Conservation (phyloP, 2,329 filamentous ascomycete species). For the Sphaerulina populicola region DNA sequence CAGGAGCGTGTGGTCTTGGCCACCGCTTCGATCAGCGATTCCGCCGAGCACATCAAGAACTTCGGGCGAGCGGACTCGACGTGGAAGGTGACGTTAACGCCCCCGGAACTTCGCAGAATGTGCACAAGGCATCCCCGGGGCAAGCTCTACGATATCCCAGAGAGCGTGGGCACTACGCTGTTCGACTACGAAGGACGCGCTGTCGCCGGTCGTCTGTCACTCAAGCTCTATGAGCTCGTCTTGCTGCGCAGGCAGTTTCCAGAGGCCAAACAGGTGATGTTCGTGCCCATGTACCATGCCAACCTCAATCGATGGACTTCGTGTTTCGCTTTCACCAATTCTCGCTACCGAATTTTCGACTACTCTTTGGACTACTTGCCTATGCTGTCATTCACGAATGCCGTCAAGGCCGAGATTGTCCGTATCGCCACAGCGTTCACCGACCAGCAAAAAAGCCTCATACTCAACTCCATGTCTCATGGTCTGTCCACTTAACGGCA, state of each 20-base stretch:
- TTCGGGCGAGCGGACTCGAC: constrained; percentile 20
- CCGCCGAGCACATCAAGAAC: constrained; percentile 9
- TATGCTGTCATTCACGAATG: constrained; percentile 34
- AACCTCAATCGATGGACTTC: constrained; percentile 28
- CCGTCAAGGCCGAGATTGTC: constrained; percentile 34
- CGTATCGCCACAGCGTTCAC: constrained; percentile 32
- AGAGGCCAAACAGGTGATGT: constrained; percentile 41
- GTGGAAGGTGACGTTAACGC: constrained; percentile 16
- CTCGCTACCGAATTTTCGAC: constrained; percentile 33
- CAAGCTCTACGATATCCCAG: constrained; percentile 19
- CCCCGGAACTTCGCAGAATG: constrained; percentile 18
- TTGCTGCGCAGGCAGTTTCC: constrained; percentile 35
- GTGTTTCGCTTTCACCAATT: constrained; percentile 39
- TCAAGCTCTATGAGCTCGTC: constrained; percentile 19
- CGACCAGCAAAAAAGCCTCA: constrained; percentile 41
- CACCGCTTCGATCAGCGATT: constrained; percentile 16
- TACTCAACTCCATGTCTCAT: constrained; percentile 43
- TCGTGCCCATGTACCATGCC: constrained; percentile 45
- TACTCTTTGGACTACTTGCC: constrained; percentile 34
- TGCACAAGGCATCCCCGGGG: constrained; percentile 20
- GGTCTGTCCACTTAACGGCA: no score
- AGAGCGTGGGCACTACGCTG: constrained; percentile 15
- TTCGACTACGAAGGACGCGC: constrained; percentile 19
- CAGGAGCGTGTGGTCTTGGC: constrained; percentile 18
- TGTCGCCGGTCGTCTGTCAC: constrained; percentile 14